These are phyloP conservation scores for Rusavskia elegans DNA, from an alignment of 495 filamentous ascomycete genomes.

Conservation along the genomic window DNA sequence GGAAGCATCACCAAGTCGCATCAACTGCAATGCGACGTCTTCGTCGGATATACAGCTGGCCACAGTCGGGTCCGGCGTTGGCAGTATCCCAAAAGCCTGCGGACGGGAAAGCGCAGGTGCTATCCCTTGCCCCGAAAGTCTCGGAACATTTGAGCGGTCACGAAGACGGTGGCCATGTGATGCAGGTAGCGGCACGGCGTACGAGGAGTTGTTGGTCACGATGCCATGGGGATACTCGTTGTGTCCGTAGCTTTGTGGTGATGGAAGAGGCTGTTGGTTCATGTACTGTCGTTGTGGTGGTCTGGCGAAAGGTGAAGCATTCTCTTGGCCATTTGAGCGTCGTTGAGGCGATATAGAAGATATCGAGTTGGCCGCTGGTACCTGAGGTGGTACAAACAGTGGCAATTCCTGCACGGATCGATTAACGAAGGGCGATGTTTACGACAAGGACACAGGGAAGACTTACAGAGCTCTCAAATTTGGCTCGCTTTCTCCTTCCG, in stretches of 20 bases:
- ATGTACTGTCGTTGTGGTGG: slow-evolving; percentile 58
- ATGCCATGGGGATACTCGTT: slow-evolving; percentile 30
- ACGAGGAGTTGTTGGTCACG: slow-evolving; percentile 23
- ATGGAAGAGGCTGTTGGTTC: slow-evolving; percentile 56
- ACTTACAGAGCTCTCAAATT: slow-evolving; percentile 95
- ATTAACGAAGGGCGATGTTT: slow-evolving; percentile 4
- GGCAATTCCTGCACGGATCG: slow-evolving; percentile 61
- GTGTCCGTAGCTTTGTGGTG: slow-evolving; percentile 58
- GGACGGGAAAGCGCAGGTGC: slow-evolving; percentile 24
- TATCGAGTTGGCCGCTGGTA: slow-evolving; percentile 72
- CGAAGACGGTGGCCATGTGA: slow-evolving; percentile 53
- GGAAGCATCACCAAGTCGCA: slow-evolving; percentile 83
- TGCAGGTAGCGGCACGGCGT: slow-evolving; percentile 37
- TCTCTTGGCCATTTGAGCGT: slow-evolving; percentile 44
- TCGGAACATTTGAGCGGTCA: slow-evolving; percentile 27
- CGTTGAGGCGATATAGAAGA: slow-evolving; percentile 88
- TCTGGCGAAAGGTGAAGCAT: slow-evolving; percentile 50
- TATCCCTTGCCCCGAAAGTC: slow-evolving; percentile 17
- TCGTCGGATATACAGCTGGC: slow-evolving; percentile 94
- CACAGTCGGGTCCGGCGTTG: slow-evolving; percentile 87
- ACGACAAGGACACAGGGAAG: slow-evolving; percentile 7
- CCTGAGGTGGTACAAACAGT: slow-evolving; percentile 84
- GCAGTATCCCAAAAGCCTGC: slow-evolving; percentile 46
- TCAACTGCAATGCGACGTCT: slow-evolving; percentile 90
- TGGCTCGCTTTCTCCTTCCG: slow-evolving; percentile 83